Evolutionary conservation across 2,329 filamentous ascomycete species (phyloP).

Genomic region (Fusarium anthophilum): DNA sequence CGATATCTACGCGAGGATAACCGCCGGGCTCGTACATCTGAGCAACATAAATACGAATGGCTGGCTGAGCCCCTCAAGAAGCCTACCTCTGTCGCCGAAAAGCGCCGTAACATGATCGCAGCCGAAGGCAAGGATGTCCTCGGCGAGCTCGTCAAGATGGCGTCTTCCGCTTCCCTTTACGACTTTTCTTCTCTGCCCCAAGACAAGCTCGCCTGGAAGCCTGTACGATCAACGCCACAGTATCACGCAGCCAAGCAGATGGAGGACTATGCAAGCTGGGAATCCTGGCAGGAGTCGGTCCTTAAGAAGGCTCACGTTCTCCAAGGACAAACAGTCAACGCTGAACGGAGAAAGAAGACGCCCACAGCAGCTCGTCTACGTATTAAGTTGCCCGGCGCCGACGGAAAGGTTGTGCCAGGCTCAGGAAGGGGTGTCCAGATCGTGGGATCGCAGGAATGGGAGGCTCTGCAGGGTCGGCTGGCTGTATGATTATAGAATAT

Average conservation of each 20-base stretch:
- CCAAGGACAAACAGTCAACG: constrained; percentile 32
- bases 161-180: constrained; percentile 64
- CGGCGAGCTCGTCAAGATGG: constrained; percentile 71
- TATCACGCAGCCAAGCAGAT: constrained; percentile 72
- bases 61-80: constrained; percentile 66
- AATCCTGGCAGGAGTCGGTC: constrained; percentile 65
- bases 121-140: constrained; percentile 72
- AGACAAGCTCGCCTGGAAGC: constrained; percentile 73
- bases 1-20: constrained; percentile 75
- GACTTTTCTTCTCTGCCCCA: constrained; percentile 66
- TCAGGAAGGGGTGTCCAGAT: constrained; percentile 57
- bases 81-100: constrained; percentile 55
- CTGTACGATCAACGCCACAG: constrained; percentile 69
- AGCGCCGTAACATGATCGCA: constrained; percentile 61
- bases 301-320: constrained; percentile 61
- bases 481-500: constrained; percentile 43
- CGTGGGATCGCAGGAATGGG: constrained; percentile 65
- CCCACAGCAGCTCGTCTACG: constrained; percentile 58
- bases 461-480: constrained; percentile 57
- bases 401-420: constrained; percentile 56
- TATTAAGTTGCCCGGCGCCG: constrained; percentile 58
- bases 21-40: constrained; percentile 66
- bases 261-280: constrained; percentile 73
- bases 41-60: constrained; percentile 69
- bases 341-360: constrained; percentile 41